Evolutionary conservation across 257 asterid genomes (phyloP).

Genomic region (Perilla frutescens): DNA sequence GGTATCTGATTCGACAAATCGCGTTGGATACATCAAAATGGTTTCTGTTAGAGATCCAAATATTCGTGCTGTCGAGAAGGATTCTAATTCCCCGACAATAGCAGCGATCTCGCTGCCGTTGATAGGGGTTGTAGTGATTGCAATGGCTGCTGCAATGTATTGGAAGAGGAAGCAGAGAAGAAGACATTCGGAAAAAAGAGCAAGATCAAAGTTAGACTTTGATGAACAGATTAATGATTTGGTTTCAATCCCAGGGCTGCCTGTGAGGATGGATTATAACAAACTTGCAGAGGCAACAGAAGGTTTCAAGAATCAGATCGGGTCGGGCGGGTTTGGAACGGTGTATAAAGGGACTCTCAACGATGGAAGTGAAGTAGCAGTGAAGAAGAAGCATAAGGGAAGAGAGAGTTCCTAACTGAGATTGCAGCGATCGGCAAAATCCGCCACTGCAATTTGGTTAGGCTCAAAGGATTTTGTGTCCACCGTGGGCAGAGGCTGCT

Average conservation of each 20-base stretch:
- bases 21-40: conserved; percentile 60
- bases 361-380: conserved; percentile 68
- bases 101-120: conserved; percentile 57
- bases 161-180: conserved; percentile 45
- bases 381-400: conserved; percentile 76
- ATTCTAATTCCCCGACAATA: conserved; percentile 46
- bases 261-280: conserved; percentile 56
- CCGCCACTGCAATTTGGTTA: conserved; percentile 78
- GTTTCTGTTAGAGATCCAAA: conserved; percentile 11
- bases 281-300: conserved; percentile 65
- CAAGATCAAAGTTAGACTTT: conserved; percentile 27
- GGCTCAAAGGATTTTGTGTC: conserved; percentile 69
- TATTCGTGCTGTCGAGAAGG: conserved; percentile 4
- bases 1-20: conserved; percentile 37
- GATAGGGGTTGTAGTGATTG: conserved; percentile 42
- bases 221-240: conserved; percentile 48
- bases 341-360: conserved; percentile 73
- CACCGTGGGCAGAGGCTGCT: conserved; percentile 58
- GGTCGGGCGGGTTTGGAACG: conserved; percentile 86
- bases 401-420: conserved; percentile 72
- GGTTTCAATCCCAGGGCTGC: conserved; percentile 66
- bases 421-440: conserved; percentile 76
- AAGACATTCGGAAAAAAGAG: conserved; percentile 23
- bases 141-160: conserved; percentile 36
- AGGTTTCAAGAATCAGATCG: conserved; percentile 57